Percentiles rank a stretch among this genome's conserved stretches.
Evolutionary conservation across 106 monocot genomes (phyloP).

Genomic region (Allium cepa): DNA sequence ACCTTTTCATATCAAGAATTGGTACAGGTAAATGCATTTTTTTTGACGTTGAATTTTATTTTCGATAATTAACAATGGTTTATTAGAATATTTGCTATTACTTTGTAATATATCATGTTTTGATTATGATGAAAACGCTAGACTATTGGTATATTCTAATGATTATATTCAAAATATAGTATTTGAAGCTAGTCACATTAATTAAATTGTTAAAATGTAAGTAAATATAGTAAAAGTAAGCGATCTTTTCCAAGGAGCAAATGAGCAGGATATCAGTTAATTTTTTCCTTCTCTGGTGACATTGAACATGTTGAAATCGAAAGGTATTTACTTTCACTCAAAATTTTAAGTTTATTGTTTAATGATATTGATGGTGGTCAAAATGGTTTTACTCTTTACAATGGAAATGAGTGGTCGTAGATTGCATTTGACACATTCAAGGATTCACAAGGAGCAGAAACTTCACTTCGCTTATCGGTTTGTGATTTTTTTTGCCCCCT

Average conservation of each 20-base stretch:
- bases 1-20: too few species aligned
- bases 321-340: constrained; percentile 6
- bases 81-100: too few species aligned
- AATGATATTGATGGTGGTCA: not conserved
- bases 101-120: too few species aligned
- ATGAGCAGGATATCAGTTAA: constrained; percentile 23
- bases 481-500: not conserved
- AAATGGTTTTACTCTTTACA: constrained; percentile 7
- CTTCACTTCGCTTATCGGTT: constrained; percentile 35
- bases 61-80: too few species aligned
- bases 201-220: not conserved
- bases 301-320: constrained; percentile 22
- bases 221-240: constrained; percentile 26
- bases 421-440: constrained; percentile 35
- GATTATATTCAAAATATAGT: too few species aligned
- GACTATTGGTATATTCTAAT: too few species aligned
- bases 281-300: constrained; percentile 30
- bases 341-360: not conserved
- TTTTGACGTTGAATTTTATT: too few species aligned
- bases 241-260: constrained; percentile 22
- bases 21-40: too few species aligned
- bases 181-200: too few species aligned
- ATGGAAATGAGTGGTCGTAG: constrained; percentile 37
- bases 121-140: too few species aligned
- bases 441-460: constrained; percentile 44